Conservation (phyloP, 2,329 filamentous ascomycete genomes). For the Paecilomyces sp. region DNA sequence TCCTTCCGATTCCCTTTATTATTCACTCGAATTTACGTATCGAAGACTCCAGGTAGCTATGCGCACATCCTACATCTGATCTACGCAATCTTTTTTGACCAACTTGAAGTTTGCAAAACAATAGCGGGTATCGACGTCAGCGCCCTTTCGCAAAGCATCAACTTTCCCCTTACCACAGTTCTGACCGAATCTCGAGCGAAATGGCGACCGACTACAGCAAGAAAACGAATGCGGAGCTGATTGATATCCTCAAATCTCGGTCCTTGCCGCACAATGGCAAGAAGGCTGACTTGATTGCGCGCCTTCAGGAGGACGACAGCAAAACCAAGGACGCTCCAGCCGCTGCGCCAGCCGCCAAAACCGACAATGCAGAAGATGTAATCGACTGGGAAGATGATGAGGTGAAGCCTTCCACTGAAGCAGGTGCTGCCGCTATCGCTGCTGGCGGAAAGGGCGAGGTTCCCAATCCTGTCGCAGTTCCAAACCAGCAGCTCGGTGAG, state of each 20-base stretch:
- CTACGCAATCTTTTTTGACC: neutral
- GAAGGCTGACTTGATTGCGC: slow-evolving; percentile 43
- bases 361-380: slow-evolving; percentile 32
- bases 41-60: neutral
- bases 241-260: slow-evolving; percentile 43
- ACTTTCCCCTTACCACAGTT: neutral
- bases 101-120: neutral
- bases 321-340: slow-evolving; percentile 14
- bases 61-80: neutral
- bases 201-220: slow-evolving; percentile 42
- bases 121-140: neutral
- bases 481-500: slow-evolving; percentile 31
- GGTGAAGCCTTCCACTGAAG: slow-evolving; percentile 22
- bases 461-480: slow-evolving; percentile 30
- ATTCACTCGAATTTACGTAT: neutral
- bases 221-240: slow-evolving; percentile 43
- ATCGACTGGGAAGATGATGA: slow-evolving; percentile 40
- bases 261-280: slow-evolving; percentile 42
- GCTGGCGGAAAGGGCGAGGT: slow-evolving; percentile 31
- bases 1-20: neutral
- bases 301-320: slow-evolving; percentile 38
- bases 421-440: slow-evolving; percentile 26
- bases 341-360: slow-evolving; percentile 13
- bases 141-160: neutral
- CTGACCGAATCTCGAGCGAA: neutral